Evolutionary conservation across 208 protist genomes (phyloP).

Genomic region (Acanthamoeba triangularis): DNA sequence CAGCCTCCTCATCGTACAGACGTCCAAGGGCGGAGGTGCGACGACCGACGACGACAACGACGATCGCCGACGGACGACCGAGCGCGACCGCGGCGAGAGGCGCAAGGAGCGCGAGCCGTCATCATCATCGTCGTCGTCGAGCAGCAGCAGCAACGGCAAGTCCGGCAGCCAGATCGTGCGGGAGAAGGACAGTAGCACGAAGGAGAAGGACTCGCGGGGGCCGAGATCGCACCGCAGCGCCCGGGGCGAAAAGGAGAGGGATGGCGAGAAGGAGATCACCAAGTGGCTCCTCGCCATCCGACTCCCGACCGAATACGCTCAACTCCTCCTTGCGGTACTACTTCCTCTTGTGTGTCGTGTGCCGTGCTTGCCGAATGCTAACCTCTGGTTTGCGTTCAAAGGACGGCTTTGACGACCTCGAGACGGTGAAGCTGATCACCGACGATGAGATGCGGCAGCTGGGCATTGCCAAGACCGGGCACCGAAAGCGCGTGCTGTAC

Average conservation of each 20-base stretch:
- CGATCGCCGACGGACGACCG: background rate
- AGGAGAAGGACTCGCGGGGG: background rate
- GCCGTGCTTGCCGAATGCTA: background rate
- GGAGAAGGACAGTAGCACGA: background rate
- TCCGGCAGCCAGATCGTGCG: background rate
- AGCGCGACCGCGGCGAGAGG: background rate
- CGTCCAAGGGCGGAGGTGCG: background rate
- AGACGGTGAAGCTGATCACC: constrained; percentile 73
- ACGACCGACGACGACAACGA: background rate
- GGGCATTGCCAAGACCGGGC: constrained; percentile 67
- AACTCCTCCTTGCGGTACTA: constrained; percentile 9
- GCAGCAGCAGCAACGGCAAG: background rate
- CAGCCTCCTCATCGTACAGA: constrained; percentile 1
- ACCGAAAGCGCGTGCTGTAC: constrained; percentile 66
- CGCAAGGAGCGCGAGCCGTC: background rate
- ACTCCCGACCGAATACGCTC: constrained; percentile 12
- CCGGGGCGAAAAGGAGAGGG: background rate
- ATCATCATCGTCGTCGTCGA: background rate
- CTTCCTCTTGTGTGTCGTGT: background rate
- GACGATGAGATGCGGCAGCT: constrained; percentile 65
- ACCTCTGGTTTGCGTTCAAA: background rate
- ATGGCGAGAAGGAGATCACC: background rate
- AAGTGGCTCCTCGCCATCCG: constrained; percentile 28
- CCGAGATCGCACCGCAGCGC: background rate
- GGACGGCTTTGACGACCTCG: constrained; percentile 71